phyloP scores from a whole-genome alignment of 352 stramenopile genomes.

The Pythium apleroticum region DNA sequence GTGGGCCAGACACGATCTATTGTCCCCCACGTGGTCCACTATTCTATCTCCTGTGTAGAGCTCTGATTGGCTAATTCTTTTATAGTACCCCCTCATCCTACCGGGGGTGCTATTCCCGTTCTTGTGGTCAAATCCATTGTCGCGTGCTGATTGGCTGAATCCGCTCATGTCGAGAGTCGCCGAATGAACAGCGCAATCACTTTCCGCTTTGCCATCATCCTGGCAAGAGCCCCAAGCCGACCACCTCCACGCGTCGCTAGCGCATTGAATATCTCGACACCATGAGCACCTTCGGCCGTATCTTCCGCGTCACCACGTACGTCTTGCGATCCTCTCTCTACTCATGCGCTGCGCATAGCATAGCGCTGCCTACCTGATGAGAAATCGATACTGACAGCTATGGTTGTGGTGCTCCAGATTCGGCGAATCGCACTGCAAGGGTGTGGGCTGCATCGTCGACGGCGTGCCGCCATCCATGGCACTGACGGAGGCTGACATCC shows the following conservation, averaged over 20 bases:
- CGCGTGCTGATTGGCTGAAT: conserved; percentile 16
- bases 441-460: conserved; percentile 97
- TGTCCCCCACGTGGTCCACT: conserved; percentile 10
- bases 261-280: conserved; percentile 12
- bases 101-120: conserved; percentile 7
- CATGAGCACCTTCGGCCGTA: conserved; percentile 94
- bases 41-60: conserved; percentile 4
- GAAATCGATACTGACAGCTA: conserved; percentile 3
- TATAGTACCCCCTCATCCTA: conserved; percentile 11
- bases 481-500: conserved; percentile 95
- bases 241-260: background rate
- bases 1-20: conserved; percentile 7
- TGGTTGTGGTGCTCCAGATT: conserved; percentile 54
- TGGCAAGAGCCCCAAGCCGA: background rate
- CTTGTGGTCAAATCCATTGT: conserved; percentile 17
- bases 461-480: conserved; percentile 96
- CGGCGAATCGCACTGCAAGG: conserved; percentile 98
- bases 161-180: background rate
- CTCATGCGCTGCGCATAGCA: background rate
- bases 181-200: conserved; percentile 21
- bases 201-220: conserved; percentile 22
- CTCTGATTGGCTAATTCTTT: conserved; percentile 11
- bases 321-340: conserved; percentile 14
- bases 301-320: conserved; percentile 97
- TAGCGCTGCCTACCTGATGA: background rate